Base-by-base conservation (phyloP, 441 rosid genomes). In the Theobroma grandiflorum region DNA sequence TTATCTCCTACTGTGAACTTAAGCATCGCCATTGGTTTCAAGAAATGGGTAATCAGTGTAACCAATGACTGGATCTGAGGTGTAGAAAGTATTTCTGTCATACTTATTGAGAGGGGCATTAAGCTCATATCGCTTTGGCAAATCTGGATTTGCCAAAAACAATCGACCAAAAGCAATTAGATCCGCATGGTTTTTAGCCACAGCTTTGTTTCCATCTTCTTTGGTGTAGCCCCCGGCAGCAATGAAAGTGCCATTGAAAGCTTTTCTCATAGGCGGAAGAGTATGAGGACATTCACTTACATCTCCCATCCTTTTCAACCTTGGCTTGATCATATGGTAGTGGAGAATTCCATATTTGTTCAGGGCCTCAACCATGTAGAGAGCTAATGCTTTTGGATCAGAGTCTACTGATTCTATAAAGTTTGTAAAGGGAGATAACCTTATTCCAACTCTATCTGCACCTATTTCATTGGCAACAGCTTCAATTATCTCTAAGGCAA, bases 181-280 rank as follows among this genome's bases (percentile, higher is more conserved):
- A 74, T 88, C 87, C 0, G 86, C 87, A 2, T 65, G 58, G 9
- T 80, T 75, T 65, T 89, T 76, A 2, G 33, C 84, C 8, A 85
- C 49, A 0, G 85, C 87, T 22, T 47, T 78, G 49, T 67, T 89
- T 20, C 88, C 89, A 0, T 83, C 88, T 38, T 85, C 83, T 71
- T 79, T 76, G 1, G 53, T 70, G 42, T 55, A 86, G 16, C 91
- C 88, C 15, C 91, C 87, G 0, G 84, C 84, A 0, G 82, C 84
- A 11, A 91, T 78, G 43, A 89, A 88, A 59, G 86, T 84, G 4
- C 89, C 91, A 0, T 80, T 62, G 67, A 90, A 91, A 16, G 86
- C 92, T 73, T 84, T 86, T 78, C 89, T 86, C 89, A 88, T 84
- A 0, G 89, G 84, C 72, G 71, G 35, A 8, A 79, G 70, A 62